Conservation (phyloP, 2,329 filamentous ascomycete species). For the Aphanocladium album region DNA sequence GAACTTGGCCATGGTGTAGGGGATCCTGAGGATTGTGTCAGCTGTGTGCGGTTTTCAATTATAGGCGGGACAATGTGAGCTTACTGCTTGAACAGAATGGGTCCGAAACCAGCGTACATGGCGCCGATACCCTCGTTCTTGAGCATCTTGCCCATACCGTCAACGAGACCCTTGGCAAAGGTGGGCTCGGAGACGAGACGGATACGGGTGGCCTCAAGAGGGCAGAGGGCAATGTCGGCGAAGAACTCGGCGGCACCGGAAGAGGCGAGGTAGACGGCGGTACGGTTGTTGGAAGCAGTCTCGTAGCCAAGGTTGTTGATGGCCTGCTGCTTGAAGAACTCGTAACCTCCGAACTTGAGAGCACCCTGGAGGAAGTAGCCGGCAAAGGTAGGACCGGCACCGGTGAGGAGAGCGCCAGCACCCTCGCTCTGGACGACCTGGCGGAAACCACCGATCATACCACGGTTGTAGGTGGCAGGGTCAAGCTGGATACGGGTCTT, state of each 20-base stretch:
- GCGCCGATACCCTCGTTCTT: conserved; percentile 71
- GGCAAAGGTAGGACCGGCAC: conserved; percentile 71
- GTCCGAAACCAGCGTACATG: conserved; percentile 81
- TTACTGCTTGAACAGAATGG: conserved; percentile 59
- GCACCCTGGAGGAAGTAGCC: conserved; percentile 86
- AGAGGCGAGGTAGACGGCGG: conserved; percentile 66
- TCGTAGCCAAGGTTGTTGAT: conserved; percentile 72
- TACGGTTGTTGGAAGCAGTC: conserved; percentile 66
- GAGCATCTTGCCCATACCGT: conserved; percentile 70
- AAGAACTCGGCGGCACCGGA: conserved; percentile 56
- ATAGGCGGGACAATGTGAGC: conserved; percentile 16
- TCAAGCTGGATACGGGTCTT: conserved; percentile 88
- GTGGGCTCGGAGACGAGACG: conserved; percentile 77
- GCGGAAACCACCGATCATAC: conserved; percentile 73
- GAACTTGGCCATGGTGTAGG: conserved; percentile 94
- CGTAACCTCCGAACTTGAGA: conserved; percentile 85
- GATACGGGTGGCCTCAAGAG: conserved; percentile 81
- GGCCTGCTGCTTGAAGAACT: conserved; percentile 83
- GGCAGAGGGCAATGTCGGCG: conserved; percentile 72
- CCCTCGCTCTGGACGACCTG: conserved; percentile 74
- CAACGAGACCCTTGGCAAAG: conserved; percentile 68
- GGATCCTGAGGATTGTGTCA: conserved; percentile 50
- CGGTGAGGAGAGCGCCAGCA: conserved; percentile 72
- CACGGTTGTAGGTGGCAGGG: conserved; percentile 74
- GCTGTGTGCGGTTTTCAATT: too few species aligned